These are phyloP conservation scores for Ustilaginoidea virens DNA, from an alignment of 2,329 filamentous ascomycete species.

Conservation along the genomic window DNA sequence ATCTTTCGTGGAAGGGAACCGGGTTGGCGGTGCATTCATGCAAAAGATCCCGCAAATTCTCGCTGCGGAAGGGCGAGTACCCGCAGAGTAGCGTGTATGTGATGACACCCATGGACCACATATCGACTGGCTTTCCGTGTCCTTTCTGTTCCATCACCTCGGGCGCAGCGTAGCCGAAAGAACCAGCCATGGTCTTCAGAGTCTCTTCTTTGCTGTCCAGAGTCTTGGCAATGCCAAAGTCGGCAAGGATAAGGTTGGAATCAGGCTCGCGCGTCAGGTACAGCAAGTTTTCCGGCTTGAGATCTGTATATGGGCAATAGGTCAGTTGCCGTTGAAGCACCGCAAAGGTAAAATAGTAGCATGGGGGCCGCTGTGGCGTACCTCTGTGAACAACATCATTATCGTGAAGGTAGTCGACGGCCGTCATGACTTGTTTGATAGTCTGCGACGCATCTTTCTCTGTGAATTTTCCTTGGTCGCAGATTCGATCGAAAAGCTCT, in stretches of 20 bases:
- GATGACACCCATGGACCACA: constrained; percentile 98
- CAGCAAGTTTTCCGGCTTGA: constrained; percentile 95
- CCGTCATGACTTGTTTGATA: constrained; percentile 82
- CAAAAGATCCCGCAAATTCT: constrained; percentile 83
- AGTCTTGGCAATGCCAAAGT: constrained; percentile 98
- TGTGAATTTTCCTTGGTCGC: constrained; percentile 94
- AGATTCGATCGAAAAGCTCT: constrained; percentile 95
- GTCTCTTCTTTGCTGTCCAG: constrained; percentile 81
- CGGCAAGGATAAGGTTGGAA: constrained; percentile 82
- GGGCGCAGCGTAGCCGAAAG: constrained; percentile 92
- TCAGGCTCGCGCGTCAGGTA: constrained; percentile 67
- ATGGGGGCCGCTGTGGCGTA: constrained; percentile 25
- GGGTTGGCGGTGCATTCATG: constrained; percentile 76
- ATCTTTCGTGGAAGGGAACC: constrained; percentile 91
- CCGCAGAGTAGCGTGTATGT: constrained; percentile 96
- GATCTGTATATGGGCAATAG: constrained; percentile 39
- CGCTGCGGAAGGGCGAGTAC: constrained; percentile 94
- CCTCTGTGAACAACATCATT: constrained; percentile 95
- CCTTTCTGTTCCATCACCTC: constrained; percentile 98
- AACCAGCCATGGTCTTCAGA: constrained; percentile 95
- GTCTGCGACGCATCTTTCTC: constrained; percentile 96
- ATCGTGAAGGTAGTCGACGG: constrained; percentile 85
- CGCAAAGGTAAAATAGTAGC: no score
- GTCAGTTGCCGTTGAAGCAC: no score
- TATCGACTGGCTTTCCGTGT: constrained; percentile 95